Conservation (phyloP, 164 flowering plant genomes). For the Magnolia kwangsiensis region DNA sequence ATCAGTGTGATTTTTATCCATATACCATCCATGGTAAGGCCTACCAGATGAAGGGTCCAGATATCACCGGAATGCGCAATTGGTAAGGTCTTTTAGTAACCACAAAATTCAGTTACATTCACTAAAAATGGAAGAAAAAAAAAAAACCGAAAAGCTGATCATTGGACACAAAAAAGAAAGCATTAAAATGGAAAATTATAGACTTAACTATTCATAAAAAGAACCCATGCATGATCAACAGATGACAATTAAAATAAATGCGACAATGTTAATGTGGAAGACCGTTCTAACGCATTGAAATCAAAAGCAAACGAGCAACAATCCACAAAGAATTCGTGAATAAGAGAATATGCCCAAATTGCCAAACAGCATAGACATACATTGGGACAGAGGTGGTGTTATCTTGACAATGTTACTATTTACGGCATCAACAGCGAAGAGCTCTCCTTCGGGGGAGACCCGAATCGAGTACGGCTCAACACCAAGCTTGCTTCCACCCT, state of each 20-base stretch:
- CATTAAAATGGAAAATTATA: background rate
- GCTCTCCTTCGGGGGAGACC: constrained; percentile 85
- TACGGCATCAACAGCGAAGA: constrained; percentile 79
- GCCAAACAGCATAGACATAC: constrained; percentile 35
- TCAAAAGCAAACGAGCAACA: background rate
- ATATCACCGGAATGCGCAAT: no score
- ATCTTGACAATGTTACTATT: constrained; percentile 84
- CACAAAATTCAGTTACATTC: no score
- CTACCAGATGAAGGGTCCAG: no score
- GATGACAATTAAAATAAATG: background rate
- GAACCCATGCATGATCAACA: background rate
- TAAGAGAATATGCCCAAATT: background rate
- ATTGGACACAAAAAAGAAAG: background rate
- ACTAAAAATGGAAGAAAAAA: no score
- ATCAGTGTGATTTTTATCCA: no score
- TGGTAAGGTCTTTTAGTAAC: no score
- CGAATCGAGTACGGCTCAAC: constrained; percentile 74
- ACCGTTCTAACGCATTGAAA: background rate
- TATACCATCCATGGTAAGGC: no score
- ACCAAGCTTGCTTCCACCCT: constrained; percentile 78
- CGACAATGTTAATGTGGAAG: background rate
- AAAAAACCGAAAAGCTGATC: background rate
- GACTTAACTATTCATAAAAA: background rate
- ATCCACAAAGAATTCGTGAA: background rate
- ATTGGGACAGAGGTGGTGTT: constrained; percentile 91